Percentiles rank a stretch among this genome's conserved stretches.
Evolutionary conservation across 2,329 filamentous ascomycete species (phyloP).

Genomic region (Apiospora phragmitis): DNA sequence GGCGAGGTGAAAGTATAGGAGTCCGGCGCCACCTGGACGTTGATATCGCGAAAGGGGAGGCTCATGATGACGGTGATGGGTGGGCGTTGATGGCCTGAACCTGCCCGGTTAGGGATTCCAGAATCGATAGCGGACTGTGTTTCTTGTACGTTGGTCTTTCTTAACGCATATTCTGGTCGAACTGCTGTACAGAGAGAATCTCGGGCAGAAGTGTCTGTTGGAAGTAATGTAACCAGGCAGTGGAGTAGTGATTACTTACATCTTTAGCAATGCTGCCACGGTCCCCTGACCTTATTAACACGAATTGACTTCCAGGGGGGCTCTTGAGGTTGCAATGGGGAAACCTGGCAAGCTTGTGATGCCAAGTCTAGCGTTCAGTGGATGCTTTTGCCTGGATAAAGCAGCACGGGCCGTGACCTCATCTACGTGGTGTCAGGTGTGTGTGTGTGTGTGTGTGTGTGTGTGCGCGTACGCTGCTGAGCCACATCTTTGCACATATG

Average conservation of each 20-base stretch:
- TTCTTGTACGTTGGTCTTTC: not conserved
- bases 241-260: not conserved
- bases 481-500: not conserved
- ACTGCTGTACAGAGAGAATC: not conserved
- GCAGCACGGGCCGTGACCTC: constrained; percentile 7
- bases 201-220: not conserved
- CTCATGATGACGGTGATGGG: constrained; percentile 27
- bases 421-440: not conserved
- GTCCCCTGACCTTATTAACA: constrained; percentile 1
- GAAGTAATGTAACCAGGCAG: not conserved
- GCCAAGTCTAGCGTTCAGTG: not conserved
- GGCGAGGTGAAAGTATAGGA: constrained; percentile 97
- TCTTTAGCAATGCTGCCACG: not conserved
- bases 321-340: not conserved
- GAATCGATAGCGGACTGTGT: not conserved
- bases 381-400: not conserved
- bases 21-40: constrained; percentile 87
- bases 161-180: not conserved
- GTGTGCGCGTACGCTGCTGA: not conserved
- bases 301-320: constrained; percentile 4
- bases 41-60: constrained; percentile 91
- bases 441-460: not conserved
- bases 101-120: not conserved
- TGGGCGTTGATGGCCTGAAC: constrained; percentile 17
- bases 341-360: constrained; percentile 9